phyloP scores from a whole-genome alignment of 768 basidiomycete genomes.

The Leccinum incarnatum region DNA sequence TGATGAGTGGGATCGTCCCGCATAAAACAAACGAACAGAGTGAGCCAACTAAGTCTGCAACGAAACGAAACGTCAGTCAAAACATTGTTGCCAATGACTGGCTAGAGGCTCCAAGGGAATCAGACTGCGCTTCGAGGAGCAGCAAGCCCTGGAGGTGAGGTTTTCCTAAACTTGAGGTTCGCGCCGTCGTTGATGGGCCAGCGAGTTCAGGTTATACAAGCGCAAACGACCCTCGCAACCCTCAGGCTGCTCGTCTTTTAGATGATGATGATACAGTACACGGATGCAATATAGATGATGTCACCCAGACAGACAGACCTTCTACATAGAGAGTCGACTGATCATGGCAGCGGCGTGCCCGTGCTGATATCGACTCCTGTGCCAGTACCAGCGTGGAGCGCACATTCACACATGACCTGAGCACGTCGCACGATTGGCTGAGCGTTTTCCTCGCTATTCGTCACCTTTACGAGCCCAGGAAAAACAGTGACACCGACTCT shows the following conservation, averaged over 20 bases:
- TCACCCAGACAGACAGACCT: conserved; percentile 4
- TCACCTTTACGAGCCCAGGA: conserved; percentile 84
- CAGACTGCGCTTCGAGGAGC: conserved; percentile 69
- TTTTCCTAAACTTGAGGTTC: background rate
- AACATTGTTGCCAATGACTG: conserved; percentile 37
- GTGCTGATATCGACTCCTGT: conserved; percentile 1
- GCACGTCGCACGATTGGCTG: conserved; percentile 81
- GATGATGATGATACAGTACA: conserved; percentile 21
- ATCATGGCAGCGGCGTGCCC: background rate
- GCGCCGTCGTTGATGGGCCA: conserved; percentile 11
- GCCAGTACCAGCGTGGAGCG: conserved; percentile 37
- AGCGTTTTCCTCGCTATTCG: conserved; percentile 43
- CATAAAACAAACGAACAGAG: background rate
- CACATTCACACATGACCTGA: conserved; percentile 86
- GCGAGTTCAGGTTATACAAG: conserved; percentile 62
- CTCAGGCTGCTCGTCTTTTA: conserved; percentile 60
- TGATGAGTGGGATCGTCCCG: background rate
- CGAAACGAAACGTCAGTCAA: conserved; percentile 5
- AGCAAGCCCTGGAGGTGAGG: conserved; percentile 83
- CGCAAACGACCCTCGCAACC: conserved; percentile 81
- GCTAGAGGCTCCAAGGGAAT: conserved; percentile 43
- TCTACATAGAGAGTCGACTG: background rate
- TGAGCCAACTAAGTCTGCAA: conserved; percentile 1
- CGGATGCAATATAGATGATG: conserved; percentile 22
- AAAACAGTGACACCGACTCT: conserved; percentile 83